These are phyloP conservation scores for Delphinella strobiligena DNA, from an alignment of 2,329 filamentous ascomycete species.

Conservation along the genomic window DNA sequence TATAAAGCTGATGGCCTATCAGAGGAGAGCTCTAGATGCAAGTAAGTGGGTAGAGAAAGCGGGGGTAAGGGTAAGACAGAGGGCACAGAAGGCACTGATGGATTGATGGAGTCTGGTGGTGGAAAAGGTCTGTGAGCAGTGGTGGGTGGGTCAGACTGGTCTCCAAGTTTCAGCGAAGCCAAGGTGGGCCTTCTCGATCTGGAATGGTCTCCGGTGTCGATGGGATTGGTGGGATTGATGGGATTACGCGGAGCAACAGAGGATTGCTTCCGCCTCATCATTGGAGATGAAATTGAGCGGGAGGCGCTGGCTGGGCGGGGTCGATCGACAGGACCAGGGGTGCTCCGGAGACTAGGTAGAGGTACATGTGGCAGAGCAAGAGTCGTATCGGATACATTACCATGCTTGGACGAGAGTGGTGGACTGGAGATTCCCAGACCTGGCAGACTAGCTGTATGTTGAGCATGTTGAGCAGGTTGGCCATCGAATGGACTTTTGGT, in stretches of 20 bases:
- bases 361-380: no score
- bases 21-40: constrained; percentile 53
- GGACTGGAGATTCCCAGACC: constrained; percentile 2
- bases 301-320: constrained; percentile 3
- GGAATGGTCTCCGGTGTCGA: constrained; percentile 3
- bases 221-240: constrained; percentile 8
- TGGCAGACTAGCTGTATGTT: no score
- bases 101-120: constrained; percentile 22
- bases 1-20: constrained; percentile 49
- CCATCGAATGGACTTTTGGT: constrained; percentile 4
- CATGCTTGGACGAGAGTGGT: no score
- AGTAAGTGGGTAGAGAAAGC: constrained; percentile 50
- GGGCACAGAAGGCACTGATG: constrained; percentile 40
- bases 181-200: constrained; percentile 12
- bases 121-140: constrained; percentile 18
- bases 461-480: not conserved
- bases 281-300: constrained; percentile 25
- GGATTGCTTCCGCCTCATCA: constrained; percentile 24
- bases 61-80: constrained; percentile 47
- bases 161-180: constrained; percentile 23
- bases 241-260: constrained; percentile 9
- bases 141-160: constrained; percentile 11
- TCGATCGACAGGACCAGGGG: not conserved
- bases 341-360: no score
- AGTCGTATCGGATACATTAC: no score